Evolutionary conservation across 805 yeast species (phyloP).

Genomic region (Candida easanensis): DNA sequence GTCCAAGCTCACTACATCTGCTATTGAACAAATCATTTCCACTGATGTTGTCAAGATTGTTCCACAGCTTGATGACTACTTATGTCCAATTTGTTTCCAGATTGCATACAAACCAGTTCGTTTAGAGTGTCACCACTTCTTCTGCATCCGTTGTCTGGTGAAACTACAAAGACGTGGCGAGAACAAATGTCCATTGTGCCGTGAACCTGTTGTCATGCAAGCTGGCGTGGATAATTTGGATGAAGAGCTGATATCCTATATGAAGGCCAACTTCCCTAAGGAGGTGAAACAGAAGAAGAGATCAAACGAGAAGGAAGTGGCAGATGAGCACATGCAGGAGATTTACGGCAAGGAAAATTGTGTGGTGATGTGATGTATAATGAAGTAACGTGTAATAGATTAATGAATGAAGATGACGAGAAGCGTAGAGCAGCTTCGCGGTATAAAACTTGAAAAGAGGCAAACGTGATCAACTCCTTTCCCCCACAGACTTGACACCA

Average conservation of each 20-base stretch:
- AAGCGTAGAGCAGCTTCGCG: neutral
- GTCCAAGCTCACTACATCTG: constrained; percentile 22
- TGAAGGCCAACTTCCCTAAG: constrained; percentile 60
- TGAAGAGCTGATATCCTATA: constrained; percentile 43
- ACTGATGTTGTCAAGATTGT: constrained; percentile 50
- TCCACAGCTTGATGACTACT: constrained; percentile 75
- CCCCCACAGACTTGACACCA: neutral
- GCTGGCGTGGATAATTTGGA: constrained; percentile 67
- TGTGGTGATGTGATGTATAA: constrained; percentile 11
- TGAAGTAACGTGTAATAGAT: too few relatives aligned
- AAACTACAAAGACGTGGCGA: constrained; percentile 59
- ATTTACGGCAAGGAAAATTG: constrained; percentile 22
- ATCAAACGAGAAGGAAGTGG: constrained; percentile 48
- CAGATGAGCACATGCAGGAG: constrained; percentile 36
- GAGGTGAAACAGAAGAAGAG: constrained; percentile 62
- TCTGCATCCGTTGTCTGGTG: constrained; percentile 71
- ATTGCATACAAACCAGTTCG: constrained; percentile 73
- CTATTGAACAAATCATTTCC: constrained; percentile 43
- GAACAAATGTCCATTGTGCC: constrained; percentile 67
- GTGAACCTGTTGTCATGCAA: constrained; percentile 45
- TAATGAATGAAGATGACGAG: neutral
- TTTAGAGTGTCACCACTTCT: constrained; percentile 61
- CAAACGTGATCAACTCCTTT: neutral
- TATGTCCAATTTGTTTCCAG: constrained; percentile 69
- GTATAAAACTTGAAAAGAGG: too few relatives aligned